Conservation (phyloP, 768 basidiomycete genomes). For the Kwoniella sp. region DNA sequence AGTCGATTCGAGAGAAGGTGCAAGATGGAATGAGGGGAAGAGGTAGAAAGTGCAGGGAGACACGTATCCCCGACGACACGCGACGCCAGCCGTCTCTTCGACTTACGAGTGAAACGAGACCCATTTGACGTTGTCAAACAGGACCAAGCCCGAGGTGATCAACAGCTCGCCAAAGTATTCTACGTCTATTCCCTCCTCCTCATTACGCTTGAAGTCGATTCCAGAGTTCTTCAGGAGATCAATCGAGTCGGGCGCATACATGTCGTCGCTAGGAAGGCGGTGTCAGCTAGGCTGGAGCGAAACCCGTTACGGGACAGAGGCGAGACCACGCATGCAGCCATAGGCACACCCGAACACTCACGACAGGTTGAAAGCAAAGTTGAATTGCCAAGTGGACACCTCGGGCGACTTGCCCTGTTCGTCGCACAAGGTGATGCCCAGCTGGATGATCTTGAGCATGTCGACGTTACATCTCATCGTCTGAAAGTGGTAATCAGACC, state of each 20-base stretch:
- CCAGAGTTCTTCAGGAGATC: conserved; percentile 91
- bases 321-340: too few species aligned
- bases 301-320: too few species aligned
- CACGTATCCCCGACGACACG: too few species aligned
- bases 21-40: neutral
- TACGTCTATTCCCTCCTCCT: conserved; percentile 83
- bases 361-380: conserved; percentile 89
- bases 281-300: too few species aligned
- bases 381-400: conserved; percentile 97
- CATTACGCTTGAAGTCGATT: conserved; percentile 89
- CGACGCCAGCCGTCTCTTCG: too few species aligned
- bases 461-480: conserved; percentile 99
- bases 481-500: conserved; percentile 98
- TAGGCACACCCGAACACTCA: too few species aligned
- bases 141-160: conserved; percentile 91
- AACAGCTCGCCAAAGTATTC: conserved; percentile 95
- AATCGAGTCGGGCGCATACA: conserved; percentile 97
- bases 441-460: conserved; percentile 93
- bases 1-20: neutral
- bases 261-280: conserved; percentile 70
- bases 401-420: conserved; percentile 91
- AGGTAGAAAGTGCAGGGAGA: neutral
- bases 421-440: conserved; percentile 90
- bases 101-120: conserved; percentile 94
- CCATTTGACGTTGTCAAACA: conserved; percentile 86